These are phyloP conservation scores for Jasminum sambac DNA, from an alignment of 257 asterid genomes.

Conservation along the genomic window DNA sequence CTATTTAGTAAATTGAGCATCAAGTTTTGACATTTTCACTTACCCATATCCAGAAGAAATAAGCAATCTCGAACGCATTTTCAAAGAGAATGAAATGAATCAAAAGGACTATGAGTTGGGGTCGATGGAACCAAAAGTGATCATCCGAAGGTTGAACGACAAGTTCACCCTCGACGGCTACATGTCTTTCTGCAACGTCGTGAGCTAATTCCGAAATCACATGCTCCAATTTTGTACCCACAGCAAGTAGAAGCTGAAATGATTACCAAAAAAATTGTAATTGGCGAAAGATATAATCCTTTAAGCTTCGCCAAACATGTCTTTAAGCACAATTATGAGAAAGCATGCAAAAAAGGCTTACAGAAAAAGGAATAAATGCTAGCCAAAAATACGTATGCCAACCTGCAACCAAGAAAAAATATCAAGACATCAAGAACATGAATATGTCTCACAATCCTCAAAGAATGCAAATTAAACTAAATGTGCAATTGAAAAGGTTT, in stretches of 20 bases:
- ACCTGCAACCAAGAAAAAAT: slow-evolving; percentile 48
- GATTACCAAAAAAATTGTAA: not conserved
- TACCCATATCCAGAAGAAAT: slow-evolving; percentile 99
- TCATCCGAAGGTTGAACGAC: slow-evolving; percentile 85
- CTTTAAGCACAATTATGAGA: not conserved
- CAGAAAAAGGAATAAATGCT: slow-evolving; percentile 76
- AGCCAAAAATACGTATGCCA: slow-evolving; percentile 99
- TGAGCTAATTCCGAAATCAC: slow-evolving; percentile 82
- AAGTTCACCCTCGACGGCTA: slow-evolving; percentile 86
- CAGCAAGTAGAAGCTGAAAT: slow-evolving; percentile 80
- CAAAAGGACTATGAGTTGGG: slow-evolving; percentile 68
- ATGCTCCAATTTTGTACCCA: slow-evolving; percentile 95
- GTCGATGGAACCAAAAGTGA: slow-evolving; percentile 91
- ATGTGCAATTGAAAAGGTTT: not conserved
- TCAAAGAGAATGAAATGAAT: slow-evolving; percentile 95
- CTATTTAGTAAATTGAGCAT: not conserved
- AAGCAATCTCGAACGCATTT: slow-evolving; percentile 97
- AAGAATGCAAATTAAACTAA: not conserved
- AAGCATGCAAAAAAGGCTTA: slow-evolving; percentile 38
- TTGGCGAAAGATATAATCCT: not conserved
- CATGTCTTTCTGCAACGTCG: slow-evolving; percentile 94
- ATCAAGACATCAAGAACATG: not conserved
- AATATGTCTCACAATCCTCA: not conserved
- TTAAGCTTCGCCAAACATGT: not conserved
- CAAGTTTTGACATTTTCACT: slow-evolving; percentile 10